Percentiles rank a stretch among this genome's conserved stretches.
These are phyloP conservation scores for Russula sp. DNA, from an alignment of 768 basidiomycete species.

Conservation along the genomic window DNA sequence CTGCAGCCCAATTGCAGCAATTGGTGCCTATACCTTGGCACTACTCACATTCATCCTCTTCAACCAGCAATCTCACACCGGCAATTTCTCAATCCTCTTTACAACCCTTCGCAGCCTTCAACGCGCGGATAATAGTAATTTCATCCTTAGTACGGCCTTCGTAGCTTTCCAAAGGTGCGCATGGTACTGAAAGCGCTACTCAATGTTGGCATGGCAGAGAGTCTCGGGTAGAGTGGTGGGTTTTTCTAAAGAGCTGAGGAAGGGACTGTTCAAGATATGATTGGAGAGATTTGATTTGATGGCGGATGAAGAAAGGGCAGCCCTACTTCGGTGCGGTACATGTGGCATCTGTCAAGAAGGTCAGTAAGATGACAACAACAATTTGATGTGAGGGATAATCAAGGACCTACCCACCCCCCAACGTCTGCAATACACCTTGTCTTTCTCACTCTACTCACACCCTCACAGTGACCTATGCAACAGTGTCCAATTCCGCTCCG, in stretches of 20 bases:
- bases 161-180: constrained; percentile 72
- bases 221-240: constrained; percentile 47
- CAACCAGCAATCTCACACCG: constrained; percentile 63
- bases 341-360: neutral
- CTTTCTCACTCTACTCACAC: constrained; percentile 74
- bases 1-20: constrained; percentile 48
- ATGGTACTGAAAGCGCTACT: constrained; percentile 43
- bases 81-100: constrained; percentile 63
- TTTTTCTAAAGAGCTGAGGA: constrained; percentile 69
- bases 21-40: constrained; percentile 53
- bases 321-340: constrained; percentile 54
- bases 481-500: constrained; percentile 58
- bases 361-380: neutral
- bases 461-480: constrained; percentile 61
- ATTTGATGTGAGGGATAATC: constrained; percentile 48
- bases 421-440: constrained; percentile 83
- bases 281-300: constrained; percentile 80
- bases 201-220: no score
- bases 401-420: constrained; percentile 80
- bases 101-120: constrained; percentile 69
- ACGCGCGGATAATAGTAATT: constrained; percentile 59
- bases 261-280: constrained; percentile 80
- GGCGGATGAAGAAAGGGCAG: constrained; percentile 72
- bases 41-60: no score
- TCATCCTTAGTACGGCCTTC: constrained; percentile 67